Percentiles rank a stretch among this genome's conserved stretches.
Conservation (phyloP, 73 alveolate species). For the Tetrahymena borealis region DNA sequence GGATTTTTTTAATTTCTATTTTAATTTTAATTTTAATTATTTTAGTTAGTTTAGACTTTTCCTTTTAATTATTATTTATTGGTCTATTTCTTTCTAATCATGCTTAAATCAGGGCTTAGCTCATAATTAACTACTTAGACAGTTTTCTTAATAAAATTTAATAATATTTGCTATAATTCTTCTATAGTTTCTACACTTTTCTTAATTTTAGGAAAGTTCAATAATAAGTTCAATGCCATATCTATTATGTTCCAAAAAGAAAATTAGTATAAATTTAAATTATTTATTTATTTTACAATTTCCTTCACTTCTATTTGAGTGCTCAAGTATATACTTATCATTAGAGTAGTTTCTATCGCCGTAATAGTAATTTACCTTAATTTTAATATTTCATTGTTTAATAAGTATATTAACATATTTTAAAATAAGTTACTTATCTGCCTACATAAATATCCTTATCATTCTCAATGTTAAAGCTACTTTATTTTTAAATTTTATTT, state of each 20-base stretch:
- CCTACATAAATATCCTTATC: not conserved
- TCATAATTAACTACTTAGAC: not conserved
- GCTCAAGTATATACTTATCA: not conserved
- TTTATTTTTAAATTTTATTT: not conserved
- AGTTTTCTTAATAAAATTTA: not conserved
- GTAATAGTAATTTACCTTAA: not conserved
- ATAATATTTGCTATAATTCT: not conserved
- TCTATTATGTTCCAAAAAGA: not conserved
- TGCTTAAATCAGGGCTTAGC: not conserved
- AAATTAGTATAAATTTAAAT: not conserved
- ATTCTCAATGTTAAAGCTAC: not conserved
- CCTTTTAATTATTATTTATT: not conserved
- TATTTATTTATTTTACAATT: not conserved
- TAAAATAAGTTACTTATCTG: not conserved
- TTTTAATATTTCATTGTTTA: not conserved
- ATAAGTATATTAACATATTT: not conserved
- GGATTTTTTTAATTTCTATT: not conserved
- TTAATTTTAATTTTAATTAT: not conserved
- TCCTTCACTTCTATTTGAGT: not conserved
- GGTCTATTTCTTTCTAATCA: not conserved
- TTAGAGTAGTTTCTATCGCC: not conserved
- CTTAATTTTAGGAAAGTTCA: not conserved
- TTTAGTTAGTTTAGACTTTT: not conserved
- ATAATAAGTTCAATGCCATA: not conserved
- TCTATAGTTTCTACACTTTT: not conserved